A percentile compares a stretch with the other conserved stretches of the same genome.
Conservation (phyloP, 768 basidiomycete genomes). For the Kwoniella bestiolae region DNA sequence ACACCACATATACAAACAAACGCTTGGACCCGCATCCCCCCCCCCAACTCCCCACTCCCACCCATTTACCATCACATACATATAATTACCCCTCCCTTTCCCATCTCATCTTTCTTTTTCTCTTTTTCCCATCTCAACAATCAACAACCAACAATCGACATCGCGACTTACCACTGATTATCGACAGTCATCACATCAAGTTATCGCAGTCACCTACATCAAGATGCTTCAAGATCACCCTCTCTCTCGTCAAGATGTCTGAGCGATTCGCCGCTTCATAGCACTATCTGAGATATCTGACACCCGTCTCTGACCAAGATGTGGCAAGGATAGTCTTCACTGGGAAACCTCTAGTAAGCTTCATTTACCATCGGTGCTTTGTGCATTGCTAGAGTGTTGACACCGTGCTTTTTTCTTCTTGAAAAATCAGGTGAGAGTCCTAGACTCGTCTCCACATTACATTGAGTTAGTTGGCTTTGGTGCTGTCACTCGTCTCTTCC, state of each 20-base stretch:
- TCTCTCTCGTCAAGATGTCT: neutral
- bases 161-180: neutral
- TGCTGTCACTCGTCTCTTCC: constrained; percentile 22
- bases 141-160: constrained; percentile 7
- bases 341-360: constrained; percentile 27
- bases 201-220: neutral
- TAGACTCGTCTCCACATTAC: constrained; percentile 18
- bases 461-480: constrained; percentile 9
- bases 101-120: constrained; percentile 12
- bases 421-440: constrained; percentile 31
- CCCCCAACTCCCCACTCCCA: constrained; percentile 3
- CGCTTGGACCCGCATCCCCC: neutral
- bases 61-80: neutral
- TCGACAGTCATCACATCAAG: constrained; percentile 4
- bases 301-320: constrained; percentile 27
- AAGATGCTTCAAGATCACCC: constrained; percentile 12
- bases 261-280: constrained; percentile 9
- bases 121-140: constrained; percentile 10
- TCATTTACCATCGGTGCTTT: constrained; percentile 30
- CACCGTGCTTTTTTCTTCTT: constrained; percentile 29
- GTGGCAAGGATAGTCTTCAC: constrained; percentile 18
- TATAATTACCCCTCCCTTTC: constrained; percentile 1
- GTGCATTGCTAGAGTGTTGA: constrained; percentile 27
- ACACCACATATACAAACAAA: neutral
- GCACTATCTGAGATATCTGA: constrained; percentile 23